Evolutionary conservation across 1,284 basidiomycete species (phyloP).

Genomic region (Fomitopsis palustris): DNA sequence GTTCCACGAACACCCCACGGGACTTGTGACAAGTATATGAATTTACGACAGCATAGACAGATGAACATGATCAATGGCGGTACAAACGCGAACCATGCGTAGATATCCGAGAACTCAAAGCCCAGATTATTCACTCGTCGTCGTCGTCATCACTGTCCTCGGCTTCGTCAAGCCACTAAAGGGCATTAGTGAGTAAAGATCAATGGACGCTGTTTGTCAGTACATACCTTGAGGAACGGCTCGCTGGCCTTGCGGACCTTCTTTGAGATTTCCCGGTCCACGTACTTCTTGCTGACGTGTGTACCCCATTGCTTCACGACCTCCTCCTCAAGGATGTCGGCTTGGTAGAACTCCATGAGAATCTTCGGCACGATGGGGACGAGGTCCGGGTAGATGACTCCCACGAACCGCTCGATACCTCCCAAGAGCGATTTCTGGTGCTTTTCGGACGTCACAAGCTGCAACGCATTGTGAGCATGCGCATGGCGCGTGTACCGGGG

Average conservation of each 20-base stretch:
- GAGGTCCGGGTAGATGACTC: constrained; percentile 65
- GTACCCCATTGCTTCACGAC: constrained; percentile 92
- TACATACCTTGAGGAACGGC: constrained; percentile 79
- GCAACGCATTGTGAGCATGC: constrained; percentile 7
- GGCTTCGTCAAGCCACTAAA: constrained; percentile 49
- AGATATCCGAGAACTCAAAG: too few relatives aligned
- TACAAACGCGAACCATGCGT: too few relatives aligned
- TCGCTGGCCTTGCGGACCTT: constrained; percentile 94
- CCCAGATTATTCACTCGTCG: constrained; percentile 6
- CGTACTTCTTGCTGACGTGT: constrained; percentile 97
- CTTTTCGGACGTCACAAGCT: constrained; percentile 85
- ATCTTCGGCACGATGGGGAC: constrained; percentile 80
- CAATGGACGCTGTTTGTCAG: not conserved
- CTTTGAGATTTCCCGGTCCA: constrained; percentile 94
- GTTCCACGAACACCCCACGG: too few relatives aligned
- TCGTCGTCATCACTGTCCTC: constrained; percentile 42
- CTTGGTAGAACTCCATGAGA: constrained; percentile 94
- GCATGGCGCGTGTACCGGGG: not conserved
- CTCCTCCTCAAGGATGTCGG: constrained; percentile 91
- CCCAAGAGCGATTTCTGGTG: constrained; percentile 94
- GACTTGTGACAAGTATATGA: too few relatives aligned
- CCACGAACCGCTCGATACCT: constrained; percentile 83
- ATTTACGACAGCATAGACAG: too few relatives aligned
- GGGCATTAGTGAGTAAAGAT: not conserved
- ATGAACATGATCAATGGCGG: too few relatives aligned